phyloP scores from a whole-genome alignment of 2,329 filamentous ascomycete species.

The Aspergillus unguis region DNA sequence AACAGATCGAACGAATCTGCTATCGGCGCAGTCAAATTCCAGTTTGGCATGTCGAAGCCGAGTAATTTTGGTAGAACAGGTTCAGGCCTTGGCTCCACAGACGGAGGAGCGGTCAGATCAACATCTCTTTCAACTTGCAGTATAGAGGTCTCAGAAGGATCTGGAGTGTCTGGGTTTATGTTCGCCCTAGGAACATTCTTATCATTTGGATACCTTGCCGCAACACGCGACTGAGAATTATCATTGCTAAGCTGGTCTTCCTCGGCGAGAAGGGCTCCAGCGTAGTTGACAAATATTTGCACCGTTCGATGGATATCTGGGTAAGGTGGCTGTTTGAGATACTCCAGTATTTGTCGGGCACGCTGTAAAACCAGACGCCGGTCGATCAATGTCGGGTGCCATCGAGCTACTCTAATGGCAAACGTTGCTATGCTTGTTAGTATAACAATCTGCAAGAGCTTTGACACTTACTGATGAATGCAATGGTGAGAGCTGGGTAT shows the following conservation, averaged over 20 bases:
- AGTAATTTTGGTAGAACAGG: conserved; percentile 21
- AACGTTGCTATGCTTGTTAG: conserved; percentile 28
- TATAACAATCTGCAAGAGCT: background rate
- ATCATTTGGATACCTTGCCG: background rate
- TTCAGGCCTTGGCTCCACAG: conserved; percentile 21
- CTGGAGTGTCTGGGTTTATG: conserved; percentile 1
- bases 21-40: conserved; percentile 36
- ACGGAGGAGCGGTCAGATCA: conserved; percentile 18
- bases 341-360: conserved; percentile 33
- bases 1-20: conserved; percentile 37
- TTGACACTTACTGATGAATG: conserved; percentile 35
- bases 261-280: conserved; percentile 31
- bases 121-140: conserved; percentile 16
- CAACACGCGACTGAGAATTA: background rate
- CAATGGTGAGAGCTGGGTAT: conserved; percentile 34
- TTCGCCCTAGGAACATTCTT: conserved; percentile 1
- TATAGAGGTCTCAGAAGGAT: background rate
- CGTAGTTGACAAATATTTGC: conserved; percentile 37
- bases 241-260: conserved; percentile 12
- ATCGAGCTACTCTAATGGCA: conserved; percentile 32
- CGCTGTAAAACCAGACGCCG: conserved; percentile 29
- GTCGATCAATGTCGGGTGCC: conserved; percentile 33
- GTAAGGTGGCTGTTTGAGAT: conserved; percentile 35
- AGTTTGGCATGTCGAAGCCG: conserved; percentile 34
- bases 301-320: conserved; percentile 39